Base-by-base conservation (phyloP, 2,329 filamentous ascomycete genomes). In the Diplocarpon mali region DNA sequence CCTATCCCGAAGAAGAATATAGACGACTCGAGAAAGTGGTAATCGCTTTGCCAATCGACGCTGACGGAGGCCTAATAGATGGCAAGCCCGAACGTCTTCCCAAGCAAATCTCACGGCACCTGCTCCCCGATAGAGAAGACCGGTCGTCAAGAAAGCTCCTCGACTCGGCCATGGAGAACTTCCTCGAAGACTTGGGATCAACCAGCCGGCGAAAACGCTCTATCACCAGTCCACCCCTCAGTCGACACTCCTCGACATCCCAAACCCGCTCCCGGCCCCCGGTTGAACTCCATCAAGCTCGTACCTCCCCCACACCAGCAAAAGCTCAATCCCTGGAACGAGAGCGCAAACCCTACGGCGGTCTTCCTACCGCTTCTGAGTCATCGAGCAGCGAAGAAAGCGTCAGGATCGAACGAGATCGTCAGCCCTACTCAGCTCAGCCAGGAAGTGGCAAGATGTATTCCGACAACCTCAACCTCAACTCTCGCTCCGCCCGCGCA, bases 1-100 rank as follows among this genome's bases (percentile, higher is more conserved):
- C 85, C 1, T 79, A 87, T 52, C 88, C 88, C 0, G 79, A 87
- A 34, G 71, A 76, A 38, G 87, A 94, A 62, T 81, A 78, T 46
- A 71, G 74, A 35, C 76, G 88, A 9, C 68, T 95, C 4, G 70
- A 77, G 35, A 78, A 74, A 46, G 76, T 86, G 16, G 75, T 89
- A 3, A 62, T 77, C 3, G 73, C 80, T 36, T 76, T 89, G 63
- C 83, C 85, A 0, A 83, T 93, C 54, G 64, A 70, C 27, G 65
- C 66, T 0, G 65, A 69, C 39, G 65, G 64, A 8, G 53, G 78
- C 55, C 77, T 80, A 44, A 70, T 78, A 0, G 72, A 79, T 36
- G 74, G 82, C 38, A 75, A 71, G 51, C 77, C 74, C 10, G 84
- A 89, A 62, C 71, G 83, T 2, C 80, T 93, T 44, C 88, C 87